Base-by-base conservation (phyloP, 805 yeast genomes). In the Alloascoidea africana region DNA sequence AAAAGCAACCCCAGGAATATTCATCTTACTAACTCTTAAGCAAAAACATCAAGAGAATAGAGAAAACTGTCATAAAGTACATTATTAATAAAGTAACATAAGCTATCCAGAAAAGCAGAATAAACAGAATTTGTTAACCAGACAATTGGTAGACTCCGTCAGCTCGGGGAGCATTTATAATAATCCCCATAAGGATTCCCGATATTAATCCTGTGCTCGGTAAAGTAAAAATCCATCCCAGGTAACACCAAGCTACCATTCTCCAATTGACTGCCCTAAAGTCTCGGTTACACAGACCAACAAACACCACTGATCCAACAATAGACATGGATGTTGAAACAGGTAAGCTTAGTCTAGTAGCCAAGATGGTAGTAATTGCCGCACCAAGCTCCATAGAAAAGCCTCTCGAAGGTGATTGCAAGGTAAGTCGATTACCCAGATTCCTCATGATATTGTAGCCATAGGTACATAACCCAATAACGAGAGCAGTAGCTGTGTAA, bases 351-450 rank as follows among this genome's bases (percentile, higher is more conserved):
- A 79, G 63, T 54, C 76, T 79, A 4, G 89, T 72, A 18, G 89
- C 87, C 73, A 80, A 68, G 34, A 76, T 75, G 6, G 76, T 70
- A 5, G 89, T 77, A 38, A 76, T 58, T 32, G 87, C 87, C 43
- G 87, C 83, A 42, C 86, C 87, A 32, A 79, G 60, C 58, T 79
- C 89, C 51, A 78, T 73, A 8, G 82, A 60, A 50, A 77, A 80
- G 8, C 89, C 89, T 58, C 89, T 65, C 3, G 85, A 65, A 36
- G 89, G 89, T 0, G 86, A 76, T 60, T 77, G 85, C 47, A 76
- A 62, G 39, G 79, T 79, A 56, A 79, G 58, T 54, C 73, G 74
- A 62, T 79, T 79, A 50, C 89, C 89, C 56, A 79, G 65, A 52
- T 70, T 70, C 39, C 66, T 54, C 77, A 79, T 78, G 46, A 80